Conservation (phyloP, 331 rosid species). For the Prunus yedoensis region DNA sequence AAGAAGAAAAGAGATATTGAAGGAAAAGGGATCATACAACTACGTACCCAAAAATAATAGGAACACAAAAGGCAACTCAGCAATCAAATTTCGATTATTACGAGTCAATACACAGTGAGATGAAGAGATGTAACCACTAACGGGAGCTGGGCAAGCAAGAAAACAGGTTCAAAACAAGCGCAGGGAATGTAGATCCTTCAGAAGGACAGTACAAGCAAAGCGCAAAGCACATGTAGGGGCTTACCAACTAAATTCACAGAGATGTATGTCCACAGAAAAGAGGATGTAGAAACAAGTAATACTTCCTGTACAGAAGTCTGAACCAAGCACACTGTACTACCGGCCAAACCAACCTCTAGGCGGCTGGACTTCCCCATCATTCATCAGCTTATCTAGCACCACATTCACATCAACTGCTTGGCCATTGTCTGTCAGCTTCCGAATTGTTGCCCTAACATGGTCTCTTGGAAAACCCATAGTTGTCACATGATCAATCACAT, state of each 20-base stretch:
- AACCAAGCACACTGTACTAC: constrained; percentile 33
- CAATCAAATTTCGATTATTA: constrained; percentile 26
- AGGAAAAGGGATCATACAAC: no score
- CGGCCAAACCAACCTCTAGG: constrained; percentile 80
- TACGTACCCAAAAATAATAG: no score
- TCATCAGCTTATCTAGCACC: constrained; percentile 88
- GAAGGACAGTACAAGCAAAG: background rate
- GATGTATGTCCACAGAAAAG: background rate
- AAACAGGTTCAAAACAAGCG: constrained; percentile 19
- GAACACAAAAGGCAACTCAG: no score
- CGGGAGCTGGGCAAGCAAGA: constrained; percentile 16
- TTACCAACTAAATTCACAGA: constrained; percentile 14
- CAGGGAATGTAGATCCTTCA: background rate
- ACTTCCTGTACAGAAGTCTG: constrained; percentile 43
- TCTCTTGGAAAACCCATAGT: constrained; percentile 90
- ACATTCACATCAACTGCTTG: constrained; percentile 80
- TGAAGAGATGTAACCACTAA: constrained; percentile 17
- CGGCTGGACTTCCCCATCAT: constrained; percentile 65
- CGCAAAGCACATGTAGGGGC: constrained; percentile 10
- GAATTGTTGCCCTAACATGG: constrained; percentile 75
- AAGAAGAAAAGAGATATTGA: no score
- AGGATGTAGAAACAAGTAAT: constrained; percentile 28
- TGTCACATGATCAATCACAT: constrained; percentile 76
- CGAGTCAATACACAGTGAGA: constrained; percentile 43
- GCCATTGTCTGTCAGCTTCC: constrained; percentile 81